Evolutionary conservation across 306 rosid species (phyloP).

Genomic region (Castanea crenata): DNA sequence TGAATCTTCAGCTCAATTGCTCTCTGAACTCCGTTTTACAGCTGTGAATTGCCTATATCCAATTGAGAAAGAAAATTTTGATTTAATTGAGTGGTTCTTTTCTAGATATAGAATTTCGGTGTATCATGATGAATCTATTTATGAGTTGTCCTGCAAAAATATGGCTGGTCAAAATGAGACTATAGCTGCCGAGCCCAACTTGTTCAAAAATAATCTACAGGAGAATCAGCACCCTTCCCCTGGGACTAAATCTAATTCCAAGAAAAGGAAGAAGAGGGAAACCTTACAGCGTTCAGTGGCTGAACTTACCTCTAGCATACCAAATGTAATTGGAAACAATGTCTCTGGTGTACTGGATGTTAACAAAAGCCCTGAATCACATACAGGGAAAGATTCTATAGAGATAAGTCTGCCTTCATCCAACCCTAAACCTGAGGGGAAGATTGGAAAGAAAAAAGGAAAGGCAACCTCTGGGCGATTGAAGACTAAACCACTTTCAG

Average conservation of each 20-base stretch:
- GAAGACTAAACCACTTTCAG: conserved; percentile 60
- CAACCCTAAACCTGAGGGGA: conserved; percentile 15
- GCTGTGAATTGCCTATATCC: conserved; percentile 65
- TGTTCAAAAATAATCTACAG: conserved; percentile 17
- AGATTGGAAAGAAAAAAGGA: conserved; percentile 31
- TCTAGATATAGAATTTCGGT: conserved; percentile 59
- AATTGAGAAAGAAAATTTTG: conserved; percentile 35
- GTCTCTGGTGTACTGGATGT: conserved; percentile 6
- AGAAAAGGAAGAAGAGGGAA: conserved; percentile 33
- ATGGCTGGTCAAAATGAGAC: conserved; percentile 25
- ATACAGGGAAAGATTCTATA: conserved; percentile 9
- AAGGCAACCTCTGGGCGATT: conserved; percentile 26
- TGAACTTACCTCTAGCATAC: conserved; percentile 29
- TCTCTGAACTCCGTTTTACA: conserved; percentile 58
- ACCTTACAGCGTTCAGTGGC: conserved; percentile 22
- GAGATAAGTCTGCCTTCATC: not conserved
- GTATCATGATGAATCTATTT: conserved; percentile 55
- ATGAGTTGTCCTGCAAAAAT: conserved; percentile 17
- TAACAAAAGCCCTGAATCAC: conserved; percentile 23
- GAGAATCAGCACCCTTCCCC: conserved; percentile 16
- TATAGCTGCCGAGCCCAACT: conserved; percentile 21
- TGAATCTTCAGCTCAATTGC: conserved; percentile 47
- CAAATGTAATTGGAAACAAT: conserved; percentile 17
- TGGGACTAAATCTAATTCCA: conserved; percentile 22
- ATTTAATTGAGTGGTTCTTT: conserved; percentile 65